Percentiles rank a stretch among this genome's conserved stretches.
Conservation (phyloP, 371 early-diverging fungal genomes). For the Mortierella sp. region DNA sequence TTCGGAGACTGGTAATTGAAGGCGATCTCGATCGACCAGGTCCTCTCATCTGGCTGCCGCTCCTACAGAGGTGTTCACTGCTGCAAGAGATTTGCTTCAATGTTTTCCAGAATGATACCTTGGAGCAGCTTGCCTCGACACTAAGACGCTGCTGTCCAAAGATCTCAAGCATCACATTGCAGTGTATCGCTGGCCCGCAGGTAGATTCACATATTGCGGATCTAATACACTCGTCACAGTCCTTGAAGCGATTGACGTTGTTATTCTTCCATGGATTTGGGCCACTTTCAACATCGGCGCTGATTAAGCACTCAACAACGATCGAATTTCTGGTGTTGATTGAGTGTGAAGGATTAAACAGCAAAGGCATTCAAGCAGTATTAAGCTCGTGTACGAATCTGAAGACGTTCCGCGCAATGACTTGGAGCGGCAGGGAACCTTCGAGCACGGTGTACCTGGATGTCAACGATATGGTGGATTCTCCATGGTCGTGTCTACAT, state of each 20-base stretch:
- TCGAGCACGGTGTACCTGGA: constrained; percentile 37
- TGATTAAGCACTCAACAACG: constrained; percentile 26
- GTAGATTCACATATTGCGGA: constrained; percentile 23
- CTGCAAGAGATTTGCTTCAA: constrained; percentile 19
- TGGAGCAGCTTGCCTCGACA: constrained; percentile 15
- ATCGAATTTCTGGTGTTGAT: constrained; percentile 26
- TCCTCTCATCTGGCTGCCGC: constrained; percentile 29
- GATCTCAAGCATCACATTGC: constrained; percentile 18
- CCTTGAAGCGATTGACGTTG: constrained; percentile 21
- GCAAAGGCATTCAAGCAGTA: constrained; percentile 29
- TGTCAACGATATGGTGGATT: constrained; percentile 34
- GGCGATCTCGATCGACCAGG: constrained; percentile 34
- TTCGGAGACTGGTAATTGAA: constrained; percentile 17
- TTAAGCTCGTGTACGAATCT: constrained; percentile 34
- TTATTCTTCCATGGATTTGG: constrained; percentile 42
- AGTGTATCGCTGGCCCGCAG: constrained; percentile 31
- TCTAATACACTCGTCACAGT: constrained; percentile 18
- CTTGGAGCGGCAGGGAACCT: constrained; percentile 22
- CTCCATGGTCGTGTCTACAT: constrained; percentile 31
- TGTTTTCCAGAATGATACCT: constrained; percentile 10
- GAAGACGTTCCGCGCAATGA: constrained; percentile 28
- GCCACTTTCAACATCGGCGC: constrained; percentile 23
- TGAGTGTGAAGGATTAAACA: constrained; percentile 36
- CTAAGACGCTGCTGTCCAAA: constrained; percentile 23
- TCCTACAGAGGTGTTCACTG: constrained; percentile 16